phyloP scores from a whole-genome alignment of 78 protist species.

The Dictyostelium brefeldianum region DNA sequence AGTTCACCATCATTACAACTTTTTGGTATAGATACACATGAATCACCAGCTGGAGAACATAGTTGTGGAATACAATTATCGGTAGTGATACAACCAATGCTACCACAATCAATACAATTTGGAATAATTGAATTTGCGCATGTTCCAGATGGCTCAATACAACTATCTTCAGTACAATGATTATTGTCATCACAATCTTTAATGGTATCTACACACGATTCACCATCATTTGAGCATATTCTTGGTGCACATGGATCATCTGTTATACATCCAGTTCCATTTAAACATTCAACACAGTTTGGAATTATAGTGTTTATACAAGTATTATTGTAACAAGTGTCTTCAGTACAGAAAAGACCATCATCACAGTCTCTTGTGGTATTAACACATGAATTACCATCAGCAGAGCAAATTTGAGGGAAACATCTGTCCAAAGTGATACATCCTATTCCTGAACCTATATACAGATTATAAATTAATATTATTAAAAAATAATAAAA shows the following conservation, averaged over 20 bases:
- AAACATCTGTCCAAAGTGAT: neutral
- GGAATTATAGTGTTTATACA: neutral
- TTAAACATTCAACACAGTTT: neutral
- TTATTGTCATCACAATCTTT: neutral
- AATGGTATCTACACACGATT: neutral
- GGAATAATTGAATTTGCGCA: neutral
- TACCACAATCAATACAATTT: neutral
- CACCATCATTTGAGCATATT: neutral
- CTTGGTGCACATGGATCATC: neutral
- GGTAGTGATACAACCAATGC: neutral
- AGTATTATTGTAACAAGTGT: neutral
- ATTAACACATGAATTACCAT: neutral
- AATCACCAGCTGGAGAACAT: neutral
- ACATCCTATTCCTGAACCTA: neutral
- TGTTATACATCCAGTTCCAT: neutral
- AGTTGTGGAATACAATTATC: neutral
- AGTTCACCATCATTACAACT: too few species aligned
- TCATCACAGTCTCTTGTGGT: neutral
- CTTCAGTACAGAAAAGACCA: neutral
- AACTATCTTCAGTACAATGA: neutral
- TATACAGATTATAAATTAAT: neutral
- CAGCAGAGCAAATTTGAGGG: neutral
- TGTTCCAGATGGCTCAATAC: neutral
- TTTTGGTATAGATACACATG: too few species aligned
- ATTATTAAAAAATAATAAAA: neutral